These are phyloP conservation scores for Chalciporus chontae DNA, from an alignment of 768 basidiomycete species.

Conservation along the genomic window DNA sequence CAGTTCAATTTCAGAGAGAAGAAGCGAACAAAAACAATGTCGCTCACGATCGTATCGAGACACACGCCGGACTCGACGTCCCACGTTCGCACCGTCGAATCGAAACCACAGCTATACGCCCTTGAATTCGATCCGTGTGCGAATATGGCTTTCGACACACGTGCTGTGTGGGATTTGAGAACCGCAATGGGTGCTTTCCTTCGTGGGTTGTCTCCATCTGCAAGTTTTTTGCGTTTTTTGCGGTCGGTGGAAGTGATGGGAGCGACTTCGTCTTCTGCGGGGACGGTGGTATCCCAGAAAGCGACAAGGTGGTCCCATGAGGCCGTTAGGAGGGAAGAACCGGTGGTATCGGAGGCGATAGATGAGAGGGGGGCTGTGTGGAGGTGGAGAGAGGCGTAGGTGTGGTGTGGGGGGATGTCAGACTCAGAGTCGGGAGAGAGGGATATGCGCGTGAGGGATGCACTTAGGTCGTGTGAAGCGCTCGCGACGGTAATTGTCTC, in stretches of 20 bases:
- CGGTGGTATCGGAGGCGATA: constrained; percentile 50
- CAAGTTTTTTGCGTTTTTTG: constrained; percentile 64
- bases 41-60: constrained; percentile 56
- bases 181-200: constrained; percentile 68
- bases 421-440: constrained; percentile 24
- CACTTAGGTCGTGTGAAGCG: constrained; percentile 78
- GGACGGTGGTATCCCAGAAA: constrained; percentile 68
- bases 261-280: constrained; percentile 59
- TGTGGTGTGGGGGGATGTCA: constrained; percentile 1
- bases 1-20: neutral
- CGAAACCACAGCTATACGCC: constrained; percentile 82
- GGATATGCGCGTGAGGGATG: constrained; percentile 50
- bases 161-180: constrained; percentile 78
- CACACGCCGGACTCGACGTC: constrained; percentile 78
- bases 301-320: constrained; percentile 89
- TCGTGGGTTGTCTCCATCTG: constrained; percentile 31
- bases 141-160: constrained; percentile 76
- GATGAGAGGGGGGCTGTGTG: constrained; percentile 82
- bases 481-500: constrained; percentile 50
- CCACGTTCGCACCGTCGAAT: constrained; percentile 89
- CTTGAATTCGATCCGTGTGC: constrained; percentile 31
- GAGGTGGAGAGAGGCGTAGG: constrained; percentile 70
- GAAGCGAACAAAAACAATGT: neutral
- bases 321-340: constrained; percentile 70
- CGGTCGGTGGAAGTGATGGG: constrained; percentile 13